Evolutionary conservation across 768 basidiomycete genomes (phyloP).

Genomic region (Suillus cothurnatus): DNA sequence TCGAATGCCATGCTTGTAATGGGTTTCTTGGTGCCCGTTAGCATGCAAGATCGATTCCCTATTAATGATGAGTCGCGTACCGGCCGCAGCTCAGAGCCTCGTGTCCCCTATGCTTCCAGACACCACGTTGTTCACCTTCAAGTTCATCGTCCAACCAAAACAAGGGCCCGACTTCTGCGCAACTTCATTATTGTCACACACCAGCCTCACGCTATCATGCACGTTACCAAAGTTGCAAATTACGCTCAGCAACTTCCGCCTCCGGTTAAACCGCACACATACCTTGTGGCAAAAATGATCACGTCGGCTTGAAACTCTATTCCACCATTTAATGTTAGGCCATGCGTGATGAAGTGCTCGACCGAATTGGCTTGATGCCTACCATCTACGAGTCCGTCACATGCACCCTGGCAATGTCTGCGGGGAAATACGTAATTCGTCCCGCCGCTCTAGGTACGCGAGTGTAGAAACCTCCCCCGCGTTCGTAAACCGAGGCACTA

Average conservation of each 20-base stretch:
- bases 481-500: slow-evolving; percentile 31
- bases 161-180: slow-evolving; percentile 48
- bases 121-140: slow-evolving; percentile 62
- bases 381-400: slow-evolving; percentile 48
- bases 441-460: neutral
- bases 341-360: slow-evolving; percentile 27
- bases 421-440: neutral
- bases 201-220: slow-evolving; percentile 37
- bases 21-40: slow-evolving; percentile 21
- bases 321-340: slow-evolving; percentile 32
- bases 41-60: neutral
- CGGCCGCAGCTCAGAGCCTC: slow-evolving; percentile 37
- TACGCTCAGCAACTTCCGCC: neutral
- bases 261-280: slow-evolving; percentile 7
- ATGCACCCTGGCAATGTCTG: slow-evolving; percentile 39
- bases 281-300: slow-evolving; percentile 38
- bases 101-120: slow-evolving; percentile 34
- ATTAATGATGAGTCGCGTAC: slow-evolving; percentile 13
- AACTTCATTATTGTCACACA: slow-evolving; percentile 51
- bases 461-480: slow-evolving; percentile 39
- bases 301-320: slow-evolving; percentile 29
- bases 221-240: slow-evolving; percentile 47
- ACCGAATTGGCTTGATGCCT: slow-evolving; percentile 49
- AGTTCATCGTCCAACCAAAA: slow-evolving; percentile 68
- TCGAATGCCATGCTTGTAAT: slow-evolving; percentile 26